phyloP scores from a whole-genome alignment of 257 asterid genomes.

The Euphrasia confusa region DNA sequence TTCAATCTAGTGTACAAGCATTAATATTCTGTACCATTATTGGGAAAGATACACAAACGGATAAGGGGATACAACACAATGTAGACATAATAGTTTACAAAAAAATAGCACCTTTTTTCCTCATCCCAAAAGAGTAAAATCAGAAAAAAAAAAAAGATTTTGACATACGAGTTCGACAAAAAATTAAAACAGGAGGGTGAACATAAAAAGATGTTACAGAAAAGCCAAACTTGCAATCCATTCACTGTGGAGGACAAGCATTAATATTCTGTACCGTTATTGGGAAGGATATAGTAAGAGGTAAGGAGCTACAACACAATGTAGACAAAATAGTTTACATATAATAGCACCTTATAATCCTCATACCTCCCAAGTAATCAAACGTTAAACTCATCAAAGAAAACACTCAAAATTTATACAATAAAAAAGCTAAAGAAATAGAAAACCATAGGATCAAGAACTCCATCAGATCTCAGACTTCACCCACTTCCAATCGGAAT shows the following conservation, averaged over 20 bases:
- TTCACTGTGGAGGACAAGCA: conserved; percentile 39
- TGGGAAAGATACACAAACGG: conserved; percentile 25
- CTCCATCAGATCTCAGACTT: conserved; percentile 9
- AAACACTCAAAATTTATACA: not conserved
- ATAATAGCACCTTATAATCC: conserved; percentile 14
- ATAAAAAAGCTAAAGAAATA: not conserved
- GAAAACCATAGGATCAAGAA: not conserved
- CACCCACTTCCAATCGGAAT: not conserved
- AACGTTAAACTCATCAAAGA: not conserved
- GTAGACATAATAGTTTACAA: conserved; percentile 10
- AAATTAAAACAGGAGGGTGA: not conserved
- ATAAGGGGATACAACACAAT: conserved; percentile 21
- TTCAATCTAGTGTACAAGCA: conserved; percentile 39
- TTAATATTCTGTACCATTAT: conserved; percentile 45
- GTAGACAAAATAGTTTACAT: conserved; percentile 15
- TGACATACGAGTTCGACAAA: too few relatives aligned
- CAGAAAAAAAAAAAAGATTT: too few relatives aligned
- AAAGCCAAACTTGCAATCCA: conserved; percentile 65
- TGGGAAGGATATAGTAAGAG: conserved; percentile 25
- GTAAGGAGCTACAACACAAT: conserved; percentile 21
- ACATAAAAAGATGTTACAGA: conserved; percentile 27
- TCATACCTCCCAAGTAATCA: conserved; percentile 1
- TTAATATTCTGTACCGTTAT: conserved; percentile 44
- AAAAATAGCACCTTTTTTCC: conserved; percentile 11
- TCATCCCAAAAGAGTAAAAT: too few relatives aligned